These are phyloP conservation scores for Chrysosporium queenslandicum DNA, from an alignment of 2,329 filamentous ascomycete species.

Conservation along the genomic window DNA sequence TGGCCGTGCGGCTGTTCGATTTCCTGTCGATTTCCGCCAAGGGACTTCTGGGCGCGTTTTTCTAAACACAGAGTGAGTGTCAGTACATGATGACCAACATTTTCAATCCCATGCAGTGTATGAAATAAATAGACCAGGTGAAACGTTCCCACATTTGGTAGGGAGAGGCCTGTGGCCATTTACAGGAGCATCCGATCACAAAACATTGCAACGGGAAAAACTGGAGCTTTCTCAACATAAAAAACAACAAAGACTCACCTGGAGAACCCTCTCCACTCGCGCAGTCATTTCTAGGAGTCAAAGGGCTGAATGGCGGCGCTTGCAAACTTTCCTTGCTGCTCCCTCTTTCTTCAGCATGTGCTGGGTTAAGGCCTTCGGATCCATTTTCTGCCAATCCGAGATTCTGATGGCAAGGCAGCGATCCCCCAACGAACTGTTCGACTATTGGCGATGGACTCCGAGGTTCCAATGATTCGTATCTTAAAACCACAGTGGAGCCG, in stretches of 20 bases:
- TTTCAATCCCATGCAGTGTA: too few species aligned
- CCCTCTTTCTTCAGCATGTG: not conserved
- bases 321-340: not conserved
- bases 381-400: not conserved
- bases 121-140: too few species aligned
- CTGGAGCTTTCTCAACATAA: not conserved
- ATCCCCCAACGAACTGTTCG: not conserved
- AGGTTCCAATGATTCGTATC: conserved; percentile 4
- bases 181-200: not conserved
- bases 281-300: conserved; percentile 1
- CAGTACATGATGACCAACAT: too few species aligned
- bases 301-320: conserved; percentile 4
- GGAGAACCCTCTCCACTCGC: not conserved
- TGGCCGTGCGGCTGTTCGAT: not conserved
- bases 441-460: not conserved
- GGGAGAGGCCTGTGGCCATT: too few species aligned
- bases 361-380: not conserved
- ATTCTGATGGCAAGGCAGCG: not conserved
- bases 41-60: not conserved
- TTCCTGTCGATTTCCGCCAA: not conserved
- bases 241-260: not conserved
- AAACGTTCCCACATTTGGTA: too few species aligned
- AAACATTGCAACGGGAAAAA: not conserved
- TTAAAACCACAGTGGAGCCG: conserved; percentile 7
- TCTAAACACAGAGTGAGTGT: not conserved